Conservation (phyloP, 176 grass and related monocot genomes). For the Pharus latifolius region DNA sequence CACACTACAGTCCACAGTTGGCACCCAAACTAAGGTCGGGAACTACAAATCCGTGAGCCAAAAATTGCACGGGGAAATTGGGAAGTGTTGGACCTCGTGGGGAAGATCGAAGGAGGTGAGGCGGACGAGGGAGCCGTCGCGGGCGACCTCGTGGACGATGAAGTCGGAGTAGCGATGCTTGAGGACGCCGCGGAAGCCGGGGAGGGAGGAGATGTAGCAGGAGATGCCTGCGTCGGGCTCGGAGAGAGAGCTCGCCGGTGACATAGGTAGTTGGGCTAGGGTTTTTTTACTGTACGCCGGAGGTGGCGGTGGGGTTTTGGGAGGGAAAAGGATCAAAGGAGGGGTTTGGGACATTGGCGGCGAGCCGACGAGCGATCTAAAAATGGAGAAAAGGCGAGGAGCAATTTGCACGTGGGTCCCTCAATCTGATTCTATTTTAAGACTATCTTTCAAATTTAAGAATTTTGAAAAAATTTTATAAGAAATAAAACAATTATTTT, state of each 20-base stretch:
- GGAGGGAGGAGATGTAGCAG: constrained; percentile 76
- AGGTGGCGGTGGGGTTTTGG: background rate
- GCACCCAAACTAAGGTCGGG: background rate
- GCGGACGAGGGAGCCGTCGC: constrained; percentile 48
- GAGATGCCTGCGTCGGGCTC: constrained; percentile 75
- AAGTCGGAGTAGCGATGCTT: constrained; percentile 95
- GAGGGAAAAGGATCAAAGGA: background rate
- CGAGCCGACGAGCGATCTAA: background rate
- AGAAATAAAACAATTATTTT: no score
- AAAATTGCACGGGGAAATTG: background rate
- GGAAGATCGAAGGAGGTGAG: constrained; percentile 87
- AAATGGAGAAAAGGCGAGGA: background rate
- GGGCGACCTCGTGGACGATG: constrained; percentile 80
- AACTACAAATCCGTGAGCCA: background rate
- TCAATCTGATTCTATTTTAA: no score
- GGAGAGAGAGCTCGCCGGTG: constrained; percentile 60
- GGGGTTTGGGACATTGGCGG: background rate
- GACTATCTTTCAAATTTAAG: no score
- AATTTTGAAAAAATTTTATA: no score
- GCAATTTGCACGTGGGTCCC: background rate
- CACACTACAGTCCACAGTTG: constrained; percentile 24
- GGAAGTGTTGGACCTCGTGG: background rate
- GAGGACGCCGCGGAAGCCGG: constrained; percentile 74
- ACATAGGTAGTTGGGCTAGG: constrained; percentile 34
- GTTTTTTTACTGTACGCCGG: background rate